phyloP scores from a whole-genome alignment of 441 rosid genomes.

The Manihot esculenta region DNA sequence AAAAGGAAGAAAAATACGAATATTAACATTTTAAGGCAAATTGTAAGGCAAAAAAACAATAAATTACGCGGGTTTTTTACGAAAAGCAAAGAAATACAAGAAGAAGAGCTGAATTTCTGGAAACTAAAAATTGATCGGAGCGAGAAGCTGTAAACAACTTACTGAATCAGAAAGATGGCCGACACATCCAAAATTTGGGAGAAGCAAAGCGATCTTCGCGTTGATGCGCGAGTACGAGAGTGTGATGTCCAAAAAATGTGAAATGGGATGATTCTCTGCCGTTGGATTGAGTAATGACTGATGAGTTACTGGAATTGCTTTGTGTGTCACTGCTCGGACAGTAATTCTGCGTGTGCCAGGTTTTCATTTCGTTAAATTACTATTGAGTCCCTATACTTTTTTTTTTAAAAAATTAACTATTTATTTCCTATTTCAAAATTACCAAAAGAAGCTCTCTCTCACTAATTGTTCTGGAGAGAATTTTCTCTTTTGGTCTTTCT shows the following conservation, averaged over 20 bases:
- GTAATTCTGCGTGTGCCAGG: neutral
- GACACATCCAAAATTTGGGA: conserved; percentile 4
- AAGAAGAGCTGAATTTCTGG: neutral
- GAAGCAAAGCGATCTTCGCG: conserved; percentile 11
- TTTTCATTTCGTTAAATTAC: too few relatives aligned
- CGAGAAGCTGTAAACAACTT: neutral
- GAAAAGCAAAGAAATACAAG: too few relatives aligned
- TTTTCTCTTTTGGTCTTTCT: too few relatives aligned
- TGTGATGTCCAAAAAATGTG: neutral
- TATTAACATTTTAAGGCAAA: too few relatives aligned
- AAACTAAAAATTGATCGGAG: neutral
- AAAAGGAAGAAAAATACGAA: neutral
- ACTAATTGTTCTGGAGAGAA: too few relatives aligned
- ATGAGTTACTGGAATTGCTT: neutral
- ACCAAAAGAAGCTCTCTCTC: too few relatives aligned
- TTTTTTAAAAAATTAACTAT: too few relatives aligned
- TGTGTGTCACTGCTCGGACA: neutral
- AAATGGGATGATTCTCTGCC: neutral
- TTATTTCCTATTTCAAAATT: too few relatives aligned
- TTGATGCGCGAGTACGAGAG: conserved; percentile 6
- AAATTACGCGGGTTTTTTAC: neutral
- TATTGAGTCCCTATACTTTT: too few relatives aligned
- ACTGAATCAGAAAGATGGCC: conserved; percentile 1
- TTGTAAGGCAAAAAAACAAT: neutral
- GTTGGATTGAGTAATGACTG: conserved; percentile 2